Evolutionary conservation across 2,329 filamentous ascomycete genomes (phyloP), one percentile per base, ranked within the genome.

Genomic region (Xylaria sp.): DNA sequence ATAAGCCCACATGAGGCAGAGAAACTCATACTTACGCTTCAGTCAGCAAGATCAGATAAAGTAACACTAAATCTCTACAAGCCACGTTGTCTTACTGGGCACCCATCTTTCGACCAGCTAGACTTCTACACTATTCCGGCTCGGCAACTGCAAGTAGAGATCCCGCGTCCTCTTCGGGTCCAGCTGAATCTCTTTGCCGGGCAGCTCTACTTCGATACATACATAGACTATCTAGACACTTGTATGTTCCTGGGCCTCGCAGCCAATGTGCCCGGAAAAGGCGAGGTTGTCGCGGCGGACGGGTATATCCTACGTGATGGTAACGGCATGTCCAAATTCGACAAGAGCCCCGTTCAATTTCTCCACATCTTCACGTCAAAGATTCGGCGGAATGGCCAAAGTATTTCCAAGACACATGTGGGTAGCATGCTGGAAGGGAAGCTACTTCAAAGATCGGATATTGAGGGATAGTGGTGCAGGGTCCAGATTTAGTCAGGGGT

Each of bases 1-100:
- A 68, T 70, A 23, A 70, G 68, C 39, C 66, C 68, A 25, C 57
- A 46, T 28, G 68, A 70, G 41, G 66, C 66, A 5, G 46, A 68
- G 43, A 3, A 48, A 20, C 4, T 68, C 4, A 28, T 68, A 7
- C 50, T 43, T 5, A n/a, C 2, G 7, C 20, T 62, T 23, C 45
- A 59, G 28, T 34, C 43, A 1, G n/a, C 4, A 18, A 2, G 36
- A 18, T 56, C 62, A 1, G 15, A 36, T 6, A 41, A 4, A 32
- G 63, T 63, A 20, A 50, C 48, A 20, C 20, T 70, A n/a, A 66
- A 70, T 52, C 52, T 70, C 4, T 70, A 70, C 60, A 65, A 58
- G 20, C 63, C 66, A n/a, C 69, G 66, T n/a, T 46, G 7, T 18
- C 48, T 57, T 25, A 28, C 25, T 4, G 53, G 57, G n/a, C 43